phyloP scores from a whole-genome alignment of 176 grass and related monocot genomes.

The Dendrocalamus sinicus region DNA sequence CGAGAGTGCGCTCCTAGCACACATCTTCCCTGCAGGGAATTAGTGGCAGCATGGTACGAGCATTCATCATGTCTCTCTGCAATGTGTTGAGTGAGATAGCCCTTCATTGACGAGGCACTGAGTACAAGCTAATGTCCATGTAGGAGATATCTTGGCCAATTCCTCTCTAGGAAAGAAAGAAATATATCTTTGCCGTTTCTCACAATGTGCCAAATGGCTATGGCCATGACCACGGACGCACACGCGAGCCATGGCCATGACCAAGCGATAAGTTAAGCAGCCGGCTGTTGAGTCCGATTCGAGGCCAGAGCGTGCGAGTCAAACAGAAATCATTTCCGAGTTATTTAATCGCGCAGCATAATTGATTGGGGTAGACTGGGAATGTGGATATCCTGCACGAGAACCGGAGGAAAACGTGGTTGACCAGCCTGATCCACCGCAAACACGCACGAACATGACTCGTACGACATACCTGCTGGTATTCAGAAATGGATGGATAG shows the following conservation, averaged over 20 bases:
- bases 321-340: not conserved
- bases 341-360: not conserved
- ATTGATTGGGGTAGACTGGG: not conserved
- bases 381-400: not conserved
- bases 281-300: not conserved
- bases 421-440: conserved; percentile 1
- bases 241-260: not conserved
- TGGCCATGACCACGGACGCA: not conserved
- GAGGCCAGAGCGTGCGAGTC: not conserved
- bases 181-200: not conserved
- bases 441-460: not conserved
- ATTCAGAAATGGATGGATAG: not conserved
- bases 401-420: not conserved
- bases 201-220: not conserved
- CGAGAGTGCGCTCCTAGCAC: no score
- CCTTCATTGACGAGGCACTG: no score
- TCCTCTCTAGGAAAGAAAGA: not conserved
- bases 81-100: no score
- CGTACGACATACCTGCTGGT: not conserved
- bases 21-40: no score
- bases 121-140: no score
- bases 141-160: not conserved
- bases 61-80: no score
- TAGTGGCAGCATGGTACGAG: no score
- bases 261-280: not conserved